A percentile compares a stretch with the other conserved stretches of the same genome.
Evolutionary conservation across 768 basidiomycete genomes (phyloP).

Genomic region (Tricholoma hemisulphureum): DNA sequence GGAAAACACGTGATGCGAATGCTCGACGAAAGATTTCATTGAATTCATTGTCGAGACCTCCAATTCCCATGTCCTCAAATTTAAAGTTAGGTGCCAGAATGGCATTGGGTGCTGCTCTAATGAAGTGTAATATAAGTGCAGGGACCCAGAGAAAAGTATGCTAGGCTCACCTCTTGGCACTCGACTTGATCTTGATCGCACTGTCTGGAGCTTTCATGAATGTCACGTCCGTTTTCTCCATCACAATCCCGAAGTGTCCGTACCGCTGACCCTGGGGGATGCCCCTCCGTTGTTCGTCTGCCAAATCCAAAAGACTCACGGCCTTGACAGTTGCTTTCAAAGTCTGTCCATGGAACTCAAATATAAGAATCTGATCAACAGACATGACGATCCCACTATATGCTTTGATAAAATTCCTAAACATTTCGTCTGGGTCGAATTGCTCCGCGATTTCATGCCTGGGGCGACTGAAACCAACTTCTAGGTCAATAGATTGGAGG

Average conservation of each 20-base stretch:
- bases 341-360: slow-evolving; percentile 87
- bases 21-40: slow-evolving; percentile 96
- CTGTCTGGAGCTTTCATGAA: slow-evolving; percentile 83
- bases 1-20: slow-evolving; percentile 98
- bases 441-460: slow-evolving; percentile 57
- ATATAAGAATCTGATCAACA: slow-evolving; percentile 66
- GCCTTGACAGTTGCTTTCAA: slow-evolving; percentile 69
- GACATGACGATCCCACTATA: slow-evolving; percentile 74
- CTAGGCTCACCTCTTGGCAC: slow-evolving; percentile 73
- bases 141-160: background rate
- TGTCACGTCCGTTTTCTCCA: slow-evolving; percentile 90
- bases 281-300: slow-evolving; percentile 56
- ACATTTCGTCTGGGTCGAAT: slow-evolving; percentile 90
- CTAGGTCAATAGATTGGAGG: slow-evolving; percentile 77
- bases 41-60: slow-evolving; percentile 94
- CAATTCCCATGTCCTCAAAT: slow-evolving; percentile 99
- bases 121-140: background rate
- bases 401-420: slow-evolving; percentile 66
- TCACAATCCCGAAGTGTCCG: slow-evolving; percentile 66
- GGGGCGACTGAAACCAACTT: slow-evolving; percentile 63
- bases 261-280: slow-evolving; percentile 27
- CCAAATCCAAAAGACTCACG: slow-evolving; percentile 57
- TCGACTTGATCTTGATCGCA: slow-evolving; percentile 86
- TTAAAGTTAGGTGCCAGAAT: slow-evolving; percentile 98
- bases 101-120: slow-evolving; percentile 86